Base-by-base conservation (phyloP, 129 eudicot species). In the Gnaphalium uliginosum region DNA sequence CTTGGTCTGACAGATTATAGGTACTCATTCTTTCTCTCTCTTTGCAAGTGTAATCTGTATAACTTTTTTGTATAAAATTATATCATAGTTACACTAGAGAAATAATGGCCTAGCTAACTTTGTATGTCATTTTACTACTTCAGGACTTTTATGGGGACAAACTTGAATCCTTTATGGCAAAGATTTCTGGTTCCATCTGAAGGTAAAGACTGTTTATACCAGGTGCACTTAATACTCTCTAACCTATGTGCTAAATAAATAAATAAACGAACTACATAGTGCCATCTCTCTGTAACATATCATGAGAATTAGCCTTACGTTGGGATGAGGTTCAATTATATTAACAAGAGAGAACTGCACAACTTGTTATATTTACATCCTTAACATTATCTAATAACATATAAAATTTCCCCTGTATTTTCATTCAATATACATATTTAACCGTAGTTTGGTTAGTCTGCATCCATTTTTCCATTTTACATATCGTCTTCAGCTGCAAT, bases 1-100 rank as follows among this genome's bases (percentile, higher is more conserved):
- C 98, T 94, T 78, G 98, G 98, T 80, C 87, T 90, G 82, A 94
- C 98, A 54, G 97, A 94, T 81, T 93, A 93, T 79, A 93, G 98
- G 98, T 93, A 54, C 77, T 68, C 81, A 62, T 79, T 75, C 80
- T 9, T 66, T 33, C 68, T 51, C 74, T 35, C 32, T 66, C 4
- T 62, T 59, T 13, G 29, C 3, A 8, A 25, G 48, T 33, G 46
- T 53, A 33, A 4, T 0, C 2, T 33, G 8, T 33, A 33, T 33
- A 33, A 33, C 39, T 5, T 33, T 33, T 33, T 6, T 33, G 39
- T 33, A 33, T 33, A 33, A 33, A 33, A 4, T 32, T 32, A 32
- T 33, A 33, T 56, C 51, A 17, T 25, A 18, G 63, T 39, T 46
- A 32, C 17, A 60, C 76, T 11, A 14, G 53, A 58, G 11, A 61